Evolutionary conservation across 352 stramenopile genomes (phyloP), one percentile per base, ranked within the genome.

Genomic region (Phytophthora litchii): DNA sequence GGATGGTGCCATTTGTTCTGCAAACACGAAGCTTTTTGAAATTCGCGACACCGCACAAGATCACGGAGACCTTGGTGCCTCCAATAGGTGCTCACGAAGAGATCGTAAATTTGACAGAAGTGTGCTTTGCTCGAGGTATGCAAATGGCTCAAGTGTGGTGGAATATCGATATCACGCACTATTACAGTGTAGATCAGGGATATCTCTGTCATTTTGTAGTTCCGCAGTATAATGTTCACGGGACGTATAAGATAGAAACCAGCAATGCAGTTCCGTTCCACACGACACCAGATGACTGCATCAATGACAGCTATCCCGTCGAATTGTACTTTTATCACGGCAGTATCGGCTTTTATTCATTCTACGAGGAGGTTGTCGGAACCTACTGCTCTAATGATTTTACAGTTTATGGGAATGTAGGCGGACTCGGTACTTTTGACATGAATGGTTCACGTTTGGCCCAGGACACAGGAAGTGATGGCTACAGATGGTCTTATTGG

Each of bases 261-360:
- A n/a, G 10, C 7, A 52, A 16, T 14, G 21, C n/a, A 7, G 16
- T 43, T 12, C 21, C 53, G 12, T 60, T 54, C 19, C 21, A 19
- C 25, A 46, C 42, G 0, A 19, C 42, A 3, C 53, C 53, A 12
- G 6, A 11, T 19, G 21, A 16, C 14, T 64, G 56, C 34, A 35
- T 19, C 4, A 20, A 51, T 10, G 40, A 41, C 9, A 53, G 48
- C 14, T 54, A 59, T 29, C 23, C 37, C 0, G 37, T 43, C 8
- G 32, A 67, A 16, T 27, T 53, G 35, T 71, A 55, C 49, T 67
- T 60, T 43, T 53, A 59, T n/a, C 49, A 54, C 1, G 62, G 60
- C 3, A 64, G 35, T 13, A 65, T 65, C 12, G 56, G 56, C 0
- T 65, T 48, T n/a, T 58, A 51, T 25, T 50, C 55, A 2, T 58